Base-by-base conservation (phyloP, 768 basidiomycete genomes). In the Lactarius akahatsu region DNA sequence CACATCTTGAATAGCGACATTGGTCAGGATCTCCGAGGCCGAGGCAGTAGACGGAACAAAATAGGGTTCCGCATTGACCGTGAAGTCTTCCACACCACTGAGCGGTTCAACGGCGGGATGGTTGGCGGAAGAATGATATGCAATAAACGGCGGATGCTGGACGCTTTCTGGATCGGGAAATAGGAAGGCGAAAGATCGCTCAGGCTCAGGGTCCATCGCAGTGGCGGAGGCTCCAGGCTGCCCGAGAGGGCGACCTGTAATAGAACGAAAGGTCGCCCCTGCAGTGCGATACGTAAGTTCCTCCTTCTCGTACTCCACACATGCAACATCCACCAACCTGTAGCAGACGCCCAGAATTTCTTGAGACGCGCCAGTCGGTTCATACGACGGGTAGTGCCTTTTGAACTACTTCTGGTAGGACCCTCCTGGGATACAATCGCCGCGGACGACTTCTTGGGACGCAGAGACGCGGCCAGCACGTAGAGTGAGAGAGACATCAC, bases 21-120 rank as follows among this genome's bases (percentile, higher is more conserved):
- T 59, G 52, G 58, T 55, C 41, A 67, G 58, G 20, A 67, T 47
- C 20, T 67, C 66, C 2, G 58, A 55, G 20, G 66, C 66, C 34
- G 66, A 63, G n/a, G 62, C 66, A 30, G 62, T 67, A 11, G 66
- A 56, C 34, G 23, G 58, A 43, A 67, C 66, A 34, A 67, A 67
- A 20, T 59, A 63, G 11, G 66, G 62, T 38, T 23, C 41, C 26
- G 38, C 58, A 20, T 56, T 60, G 32, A 62, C 50, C n/a, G 23
- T 7, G 41, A 50, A 28, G 11, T 43, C 52, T 10, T 56, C 62
- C 23, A 28, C 58, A 26, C 28, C 16, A 4, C 62, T 43, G 40
- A 45, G 23, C 30, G 28, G 61, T 15, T 58, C 57, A 8, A 30
- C 41, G 11, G 47, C 23, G 2, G 30, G 30, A 30, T 13, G 36